These are phyloP conservation scores for Zarea fungicola DNA, from an alignment of 2,329 filamentous ascomycete genomes.

Conservation along the genomic window DNA sequence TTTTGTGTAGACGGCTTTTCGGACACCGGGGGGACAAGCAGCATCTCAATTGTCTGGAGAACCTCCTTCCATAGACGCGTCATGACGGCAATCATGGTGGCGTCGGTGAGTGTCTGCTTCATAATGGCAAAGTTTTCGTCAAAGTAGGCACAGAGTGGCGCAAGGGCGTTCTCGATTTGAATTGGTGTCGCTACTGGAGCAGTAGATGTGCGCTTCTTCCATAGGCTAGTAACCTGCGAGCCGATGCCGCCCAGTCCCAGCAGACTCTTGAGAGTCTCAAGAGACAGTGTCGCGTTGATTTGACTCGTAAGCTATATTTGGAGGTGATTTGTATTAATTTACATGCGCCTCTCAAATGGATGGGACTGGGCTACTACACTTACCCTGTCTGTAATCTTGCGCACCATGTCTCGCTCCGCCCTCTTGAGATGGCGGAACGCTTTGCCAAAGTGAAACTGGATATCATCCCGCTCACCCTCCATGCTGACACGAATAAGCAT, in stretches of 20 bases:
- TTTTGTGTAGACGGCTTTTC: conserved; percentile 89
- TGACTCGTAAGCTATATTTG: conserved; percentile 71
- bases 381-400: conserved; percentile 97
- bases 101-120: conserved; percentile 90
- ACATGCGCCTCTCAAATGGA: too few relatives aligned
- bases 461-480: conserved; percentile 97
- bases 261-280: conserved; percentile 69
- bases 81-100: conserved; percentile 99
- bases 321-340: conserved; percentile 20
- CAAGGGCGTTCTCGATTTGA: conserved; percentile 75
- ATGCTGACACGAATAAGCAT: conserved; percentile 89
- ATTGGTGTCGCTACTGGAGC: conserved; percentile 56
- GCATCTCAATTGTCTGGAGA: conserved; percentile 79
- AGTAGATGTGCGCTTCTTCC: conserved; percentile 55
- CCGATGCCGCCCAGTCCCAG: conserved; percentile 65
- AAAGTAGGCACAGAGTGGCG: conserved; percentile 87
- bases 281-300: conserved; percentile 83
- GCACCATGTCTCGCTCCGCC: conserved; percentile 95
- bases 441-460: conserved; percentile 97
- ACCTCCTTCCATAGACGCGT: conserved; percentile 97
- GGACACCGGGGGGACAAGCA: conserved; percentile 88
- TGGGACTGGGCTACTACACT: conserved; percentile 17
- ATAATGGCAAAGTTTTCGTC: conserved; percentile 99
- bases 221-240: conserved; percentile 66
- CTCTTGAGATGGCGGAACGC: conserved; percentile 92